Base-by-base conservation (phyloP, 768 basidiomycete species). In the Mycena rebaudengoi region DNA sequence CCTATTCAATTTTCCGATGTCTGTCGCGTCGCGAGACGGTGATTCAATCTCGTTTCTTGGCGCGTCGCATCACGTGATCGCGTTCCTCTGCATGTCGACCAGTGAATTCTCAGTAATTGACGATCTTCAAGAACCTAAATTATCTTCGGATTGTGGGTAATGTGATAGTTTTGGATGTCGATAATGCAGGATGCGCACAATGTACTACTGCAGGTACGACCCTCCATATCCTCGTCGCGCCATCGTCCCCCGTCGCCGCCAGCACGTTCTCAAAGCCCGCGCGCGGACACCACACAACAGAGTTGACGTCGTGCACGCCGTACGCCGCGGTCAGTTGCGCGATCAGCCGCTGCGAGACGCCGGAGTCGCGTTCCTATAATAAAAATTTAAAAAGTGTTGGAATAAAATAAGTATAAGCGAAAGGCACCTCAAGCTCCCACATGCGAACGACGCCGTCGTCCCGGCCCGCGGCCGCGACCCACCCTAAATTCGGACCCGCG, bases 231-330 rank as follows among this genome's bases (percentile, higher is more conserved):
- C 86, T 88, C 14, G 91, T 84, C 29, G 80, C 73, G 8, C 94
- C 92, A 74, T 98, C 97, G 71, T 99, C 97, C 0, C 92, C 95
- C 5, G 90, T 86, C 2, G 91, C 94, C 2, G 91, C 93, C 3
- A 98, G 76, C 4, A 96, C 52, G 64, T 90, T 84, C 62, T 87
- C 82, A 48, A 81, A 82, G 1, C 90, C 91, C 20, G 78, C 72
- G 32, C 91, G 79, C 2, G 90, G 86, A 77, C 94, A 95, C 95
- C 96, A 99, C 3, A 83, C 81, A 21, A 97, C 84, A 12, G 86
- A 81, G 76, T 99, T 99, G 25, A 96, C 85, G 72, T 99, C 98
- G 68, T 86, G 81, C 1, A 94, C 88, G 1, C 86, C 92, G 70
- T 99, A 98, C 1, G 94, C 90, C 12, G 85, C 78, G 18, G 84